Evolutionary conservation across 129 eudicot species (phyloP).

Genomic region (sunflower (Helianthus annuus)): HanXRQr2.0-SUNRISE NC_035446.2:169505231-169505730

Average conservation of each 20-base stretch:
- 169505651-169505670: slow-evolving; percentile 56
- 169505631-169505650: slow-evolving; percentile 96
- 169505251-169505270: not conserved
- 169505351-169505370: not conserved
- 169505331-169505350: slow-evolving; percentile 76
- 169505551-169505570: not conserved
- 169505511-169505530: slow-evolving; percentile 26
- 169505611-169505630: slow-evolving; percentile 94
- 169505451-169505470: slow-evolving; percentile 96
- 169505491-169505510: slow-evolving; percentile 96
- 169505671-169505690: not conserved
- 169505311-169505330: slow-evolving; percentile 85
- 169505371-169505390: not conserved
- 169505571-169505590: slow-evolving; percentile 94
- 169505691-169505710: no score
- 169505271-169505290: slow-evolving; percentile 40
- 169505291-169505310: slow-evolving; percentile 71
- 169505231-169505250: not conserved
- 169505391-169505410: slow-evolving; percentile 4
- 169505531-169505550: not conserved
- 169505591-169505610: slow-evolving; percentile 74
- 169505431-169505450: slow-evolving; percentile 81
- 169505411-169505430: slow-evolving; percentile 66
- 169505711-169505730: slow-evolving; percentile 47
- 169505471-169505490: slow-evolving; percentile 96